Conservation (phyloP, 805 yeast species). For the Candida dendrica region DNA sequence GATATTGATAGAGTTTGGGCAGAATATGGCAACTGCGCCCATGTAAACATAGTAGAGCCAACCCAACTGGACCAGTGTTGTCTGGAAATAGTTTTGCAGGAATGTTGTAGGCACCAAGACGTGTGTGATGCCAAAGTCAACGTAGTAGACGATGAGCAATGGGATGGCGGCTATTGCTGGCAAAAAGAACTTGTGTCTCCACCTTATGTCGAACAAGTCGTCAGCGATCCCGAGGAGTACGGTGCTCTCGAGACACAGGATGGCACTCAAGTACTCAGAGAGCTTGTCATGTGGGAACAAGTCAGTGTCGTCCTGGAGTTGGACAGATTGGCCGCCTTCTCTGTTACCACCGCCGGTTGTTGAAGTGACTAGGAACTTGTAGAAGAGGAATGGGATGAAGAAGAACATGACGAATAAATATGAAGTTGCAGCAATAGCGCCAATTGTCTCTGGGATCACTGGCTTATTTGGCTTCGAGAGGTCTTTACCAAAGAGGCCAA, state of each 20-base stretch:
- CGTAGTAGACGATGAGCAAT: conserved; percentile 80
- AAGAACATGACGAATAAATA: conserved; percentile 76
- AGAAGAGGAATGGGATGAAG: conserved; percentile 83
- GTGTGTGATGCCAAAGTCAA: conserved; percentile 88
- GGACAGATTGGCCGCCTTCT: conserved; percentile 25
- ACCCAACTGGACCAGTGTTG: conserved; percentile 62
- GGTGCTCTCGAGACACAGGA: conserved; percentile 78
- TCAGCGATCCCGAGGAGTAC: conserved; percentile 84
- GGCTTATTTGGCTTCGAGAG: conserved; percentile 71
- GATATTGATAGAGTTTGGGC: conserved; percentile 94
- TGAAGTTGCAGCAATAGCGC: conserved; percentile 79
- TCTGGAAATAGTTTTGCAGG: conserved; percentile 33
- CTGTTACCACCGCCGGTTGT: conserved; percentile 57
- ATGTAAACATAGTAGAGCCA: conserved; percentile 76
- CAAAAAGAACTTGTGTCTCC: conserved; percentile 95
- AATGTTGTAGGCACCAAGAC: conserved; percentile 70
- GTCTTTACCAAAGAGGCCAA: conserved; percentile 85
- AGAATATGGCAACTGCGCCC: conserved; percentile 86
- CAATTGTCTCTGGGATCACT: conserved; percentile 82
- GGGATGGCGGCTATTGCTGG: conserved; percentile 96
- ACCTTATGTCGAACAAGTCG: conserved; percentile 89
- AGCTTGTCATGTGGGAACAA: conserved; percentile 74
- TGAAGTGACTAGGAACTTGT: conserved; percentile 56
- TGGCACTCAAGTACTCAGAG: conserved; percentile 79
- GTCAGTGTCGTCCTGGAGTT: conserved; percentile 7